Percentiles rank a stretch among this genome's conserved stretches.
Conservation (phyloP, 1,139 yeast genomes). For the Hyphopichia khmerensis region DNA sequence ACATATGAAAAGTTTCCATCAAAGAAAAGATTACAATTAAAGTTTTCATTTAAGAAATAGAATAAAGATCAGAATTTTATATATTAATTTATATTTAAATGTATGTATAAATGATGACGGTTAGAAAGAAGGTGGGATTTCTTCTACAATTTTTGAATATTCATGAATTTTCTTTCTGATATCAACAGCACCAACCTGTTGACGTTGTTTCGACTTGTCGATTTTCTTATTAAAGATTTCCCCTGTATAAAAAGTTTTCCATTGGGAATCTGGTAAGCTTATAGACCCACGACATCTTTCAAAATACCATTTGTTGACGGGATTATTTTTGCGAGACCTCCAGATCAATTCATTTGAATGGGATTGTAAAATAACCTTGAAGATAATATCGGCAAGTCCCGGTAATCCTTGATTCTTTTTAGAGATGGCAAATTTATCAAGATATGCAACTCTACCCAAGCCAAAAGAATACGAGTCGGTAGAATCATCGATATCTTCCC, state of each 20-base stretch:
- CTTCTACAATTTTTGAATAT: slow-evolving; percentile 32
- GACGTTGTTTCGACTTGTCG: slow-evolving; percentile 18
- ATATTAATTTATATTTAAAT: neutral
- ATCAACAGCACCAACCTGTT: slow-evolving; percentile 19
- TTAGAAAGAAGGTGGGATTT: slow-evolving; percentile 34
- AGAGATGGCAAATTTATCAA: slow-evolving; percentile 91
- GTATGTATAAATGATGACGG: no score
- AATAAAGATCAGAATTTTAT: no score
- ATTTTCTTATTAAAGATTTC: slow-evolving; percentile 40
- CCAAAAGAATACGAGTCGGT: slow-evolving; percentile 3
- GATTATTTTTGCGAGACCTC: slow-evolving; percentile 84
- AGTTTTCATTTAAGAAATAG: no score
- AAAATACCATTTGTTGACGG: slow-evolving; percentile 97
- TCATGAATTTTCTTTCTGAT: slow-evolving; percentile 26
- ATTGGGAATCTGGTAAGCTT: slow-evolving; percentile 50
- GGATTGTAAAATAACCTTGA: slow-evolving; percentile 70
- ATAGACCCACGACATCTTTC: slow-evolving; percentile 81
- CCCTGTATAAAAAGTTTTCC: slow-evolving; percentile 75
- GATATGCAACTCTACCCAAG: slow-evolving; percentile 51
- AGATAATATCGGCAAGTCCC: slow-evolving; percentile 90
- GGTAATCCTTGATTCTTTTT: slow-evolving; percentile 83
- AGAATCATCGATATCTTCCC: slow-evolving; percentile 42
- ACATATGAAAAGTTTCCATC: no score
- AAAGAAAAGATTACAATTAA: no score
- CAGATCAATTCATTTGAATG: slow-evolving; percentile 79